These are phyloP conservation scores for Helichrysum umbraculigerum DNA, from an alignment of 129 eudicot genomes.

Conservation along the genomic window DNA sequence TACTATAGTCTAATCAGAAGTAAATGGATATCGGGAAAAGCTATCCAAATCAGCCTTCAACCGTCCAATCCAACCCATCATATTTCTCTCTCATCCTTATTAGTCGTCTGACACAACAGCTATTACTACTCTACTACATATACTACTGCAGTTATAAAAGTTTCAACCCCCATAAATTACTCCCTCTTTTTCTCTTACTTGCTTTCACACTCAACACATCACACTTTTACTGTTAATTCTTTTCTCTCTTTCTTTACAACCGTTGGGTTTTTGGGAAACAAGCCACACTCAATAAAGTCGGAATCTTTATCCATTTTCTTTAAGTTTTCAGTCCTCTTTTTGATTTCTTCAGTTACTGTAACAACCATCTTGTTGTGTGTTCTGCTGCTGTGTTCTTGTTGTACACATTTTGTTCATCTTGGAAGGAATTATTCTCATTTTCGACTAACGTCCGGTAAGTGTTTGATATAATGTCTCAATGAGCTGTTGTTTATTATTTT, in stretches of 20 bases:
- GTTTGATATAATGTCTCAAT: slow-evolving; percentile 18
- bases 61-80: background rate
- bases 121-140: background rate
- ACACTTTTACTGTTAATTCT: background rate
- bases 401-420: slow-evolving; percentile 7
- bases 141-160: background rate
- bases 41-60: background rate
- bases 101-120: background rate
- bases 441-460: slow-evolving; percentile 19
- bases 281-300: background rate
- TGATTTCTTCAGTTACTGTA: background rate
- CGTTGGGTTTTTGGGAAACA: background rate
- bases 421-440: slow-evolving; percentile 17
- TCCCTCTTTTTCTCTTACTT: background rate
- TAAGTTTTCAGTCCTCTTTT: background rate
- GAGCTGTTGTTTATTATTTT: background rate
- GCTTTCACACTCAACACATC: background rate
- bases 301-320: background rate
- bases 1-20: background rate
- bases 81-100: background rate
- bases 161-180: slow-evolving; percentile 4
- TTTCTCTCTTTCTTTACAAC: background rate
- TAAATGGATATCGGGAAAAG: background rate
- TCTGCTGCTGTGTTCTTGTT: background rate
- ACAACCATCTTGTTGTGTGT: background rate